Evolutionary conservation across 805 yeast genomes (phyloP).

Genomic region (Clavispora santaluciae): DNA sequence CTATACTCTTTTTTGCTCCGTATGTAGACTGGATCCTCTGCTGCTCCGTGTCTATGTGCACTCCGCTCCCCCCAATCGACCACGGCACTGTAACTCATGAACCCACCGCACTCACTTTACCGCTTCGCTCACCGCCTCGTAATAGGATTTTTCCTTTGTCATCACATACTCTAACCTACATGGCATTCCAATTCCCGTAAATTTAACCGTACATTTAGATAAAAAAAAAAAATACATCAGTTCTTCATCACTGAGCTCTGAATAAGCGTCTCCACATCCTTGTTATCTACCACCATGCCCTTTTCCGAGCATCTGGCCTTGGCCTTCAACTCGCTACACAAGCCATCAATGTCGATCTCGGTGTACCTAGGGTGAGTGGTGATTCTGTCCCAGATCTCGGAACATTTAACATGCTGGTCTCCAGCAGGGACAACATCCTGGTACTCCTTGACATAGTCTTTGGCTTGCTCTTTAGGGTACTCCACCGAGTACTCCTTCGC

Average conservation of each 20-base stretch:
- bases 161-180: too few species aligned
- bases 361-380: constrained; percentile 91
- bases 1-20: not conserved
- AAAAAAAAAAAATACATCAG: not conserved
- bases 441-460: constrained; percentile 24
- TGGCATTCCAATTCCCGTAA: not conserved
- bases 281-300: constrained; percentile 82
- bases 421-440: constrained; percentile 65
- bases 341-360: constrained; percentile 89
- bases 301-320: constrained; percentile 94
- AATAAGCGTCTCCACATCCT: constrained; percentile 63
- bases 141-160: too few species aligned
- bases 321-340: constrained; percentile 80
- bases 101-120: too few species aligned
- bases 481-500: too few species aligned
- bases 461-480: too few species aligned
- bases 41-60: too few species aligned
- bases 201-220: not conserved
- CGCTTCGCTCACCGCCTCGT: too few species aligned
- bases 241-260: constrained; percentile 19
- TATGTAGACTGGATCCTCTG: too few species aligned
- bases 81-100: too few species aligned
- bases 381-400: constrained; percentile 95
- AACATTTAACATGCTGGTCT: constrained; percentile 60
- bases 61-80: too few species aligned